A percentile compares a stretch with the other conserved stretches of the same genome.
phyloP scores from a whole-genome alignment of 1,139 yeast genomes.

The Eremothecium cymbalariae region DNA sequence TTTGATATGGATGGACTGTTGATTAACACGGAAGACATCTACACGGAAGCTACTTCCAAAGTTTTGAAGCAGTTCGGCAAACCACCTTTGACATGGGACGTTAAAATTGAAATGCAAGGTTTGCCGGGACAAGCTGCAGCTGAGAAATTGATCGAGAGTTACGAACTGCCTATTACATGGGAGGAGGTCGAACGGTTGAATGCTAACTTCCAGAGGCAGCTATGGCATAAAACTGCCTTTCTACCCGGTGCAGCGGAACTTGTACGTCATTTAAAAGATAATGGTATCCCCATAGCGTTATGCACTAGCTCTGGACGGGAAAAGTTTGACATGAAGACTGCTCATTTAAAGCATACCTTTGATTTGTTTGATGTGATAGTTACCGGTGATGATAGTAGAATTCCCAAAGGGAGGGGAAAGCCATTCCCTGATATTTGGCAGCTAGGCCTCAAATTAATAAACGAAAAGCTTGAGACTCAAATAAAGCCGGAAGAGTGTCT shows the following conservation, averaged over 20 bases:
- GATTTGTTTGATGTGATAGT: conserved; percentile 60
- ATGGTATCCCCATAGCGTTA: conserved; percentile 68
- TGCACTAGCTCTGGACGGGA: conserved; percentile 75
- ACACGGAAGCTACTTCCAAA: conserved; percentile 66
- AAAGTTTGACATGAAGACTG: conserved; percentile 62
- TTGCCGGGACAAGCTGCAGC: conserved; percentile 74
- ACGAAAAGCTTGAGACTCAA: conserved; percentile 39
- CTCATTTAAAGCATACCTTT: conserved; percentile 54
- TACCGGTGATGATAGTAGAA: conserved; percentile 80
- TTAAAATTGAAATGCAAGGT: conserved; percentile 81
- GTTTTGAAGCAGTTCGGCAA: conserved; percentile 60
- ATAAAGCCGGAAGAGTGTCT: conserved; percentile 71
- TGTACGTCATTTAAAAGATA: conserved; percentile 41
- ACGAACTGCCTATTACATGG: conserved; percentile 57
- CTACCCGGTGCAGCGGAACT: conserved; percentile 82
- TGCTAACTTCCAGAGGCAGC: conserved; percentile 44
- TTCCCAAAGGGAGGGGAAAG: conserved; percentile 80
- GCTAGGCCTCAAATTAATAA: conserved; percentile 64
- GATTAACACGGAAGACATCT: conserved; percentile 83
- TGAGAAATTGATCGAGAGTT: conserved; percentile 55
- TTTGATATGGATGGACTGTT: conserved; percentile 96
- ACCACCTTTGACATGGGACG: conserved; percentile 82
- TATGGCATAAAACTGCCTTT: conserved; percentile 59
- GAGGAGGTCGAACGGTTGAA: conserved; percentile 51
- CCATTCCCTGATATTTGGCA: conserved; percentile 92